Evolutionary conservation across 805 yeast species (phyloP), one percentile per base, ranked within the genome.

Genomic region (Saccharomycopsis sp.): DNA sequence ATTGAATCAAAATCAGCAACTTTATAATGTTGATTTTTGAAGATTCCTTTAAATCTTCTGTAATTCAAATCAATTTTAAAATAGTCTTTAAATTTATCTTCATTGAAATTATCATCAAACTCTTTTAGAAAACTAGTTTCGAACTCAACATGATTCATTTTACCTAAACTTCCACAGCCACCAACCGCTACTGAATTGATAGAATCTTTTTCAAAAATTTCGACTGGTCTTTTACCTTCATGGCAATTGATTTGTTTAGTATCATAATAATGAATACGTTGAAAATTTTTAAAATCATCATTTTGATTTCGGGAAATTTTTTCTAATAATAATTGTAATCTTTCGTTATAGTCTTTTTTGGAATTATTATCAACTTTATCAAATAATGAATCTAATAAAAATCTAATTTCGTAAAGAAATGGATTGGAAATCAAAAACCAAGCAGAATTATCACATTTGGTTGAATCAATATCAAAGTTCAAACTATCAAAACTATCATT

Each of bases 391-490:
- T 36, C 38, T 3, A 45, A 30, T 20, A 31, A 27, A 18, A 45
- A 38, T 13, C 15, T 26, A 6, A 42, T 36, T 21, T 45, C 48
- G 33, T 35, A 41, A 18, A 36, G 8, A 21, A 41, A 45, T 30
- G 40, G 37, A 17, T 19, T 27, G 2, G 48, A 39, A 21, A 45
- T 31, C 9, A 45, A 26, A 23, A 41, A 45, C 34, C 39, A 45
- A n/a, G 39, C 43, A 14, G 28, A 18, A 17, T 38, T 35, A 4
- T 18, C 9, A 20, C 46, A 34, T 21, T 39, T 35, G 9, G 31
- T 15, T 8, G 46, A 29, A 4, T 9, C 4, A 5, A 38, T 13
- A 30, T 45, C 48, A 37, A 45, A 45, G n/a, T 35, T 15, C 29
- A 21, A 27, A n/a, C n/a, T 23, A 8, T 6, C 10, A 6, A 23